These are phyloP conservation scores for Salix dunnii DNA, from an alignment of 345 rosid genomes.

Conservation along the genomic window DNA sequence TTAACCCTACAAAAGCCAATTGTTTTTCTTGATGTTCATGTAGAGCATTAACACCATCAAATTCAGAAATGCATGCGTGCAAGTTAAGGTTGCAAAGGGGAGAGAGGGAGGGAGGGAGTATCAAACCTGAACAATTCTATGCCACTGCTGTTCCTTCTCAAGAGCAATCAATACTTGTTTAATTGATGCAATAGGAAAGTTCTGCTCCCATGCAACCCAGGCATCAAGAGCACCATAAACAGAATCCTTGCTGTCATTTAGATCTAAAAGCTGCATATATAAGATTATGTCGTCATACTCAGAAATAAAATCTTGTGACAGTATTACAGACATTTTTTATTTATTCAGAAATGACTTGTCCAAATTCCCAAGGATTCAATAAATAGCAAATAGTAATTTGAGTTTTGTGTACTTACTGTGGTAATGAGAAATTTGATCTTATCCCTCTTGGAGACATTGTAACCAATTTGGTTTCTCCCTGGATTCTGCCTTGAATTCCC, in stretches of 20 bases:
- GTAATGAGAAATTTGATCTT: constrained; percentile 59
- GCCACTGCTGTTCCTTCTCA: constrained; percentile 89
- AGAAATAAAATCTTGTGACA: not conserved
- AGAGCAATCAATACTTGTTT: constrained; percentile 63
- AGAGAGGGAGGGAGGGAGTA: not conserved
- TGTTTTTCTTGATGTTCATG: not conserved
- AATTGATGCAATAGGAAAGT: constrained; percentile 72
- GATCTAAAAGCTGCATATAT: constrained; percentile 59
- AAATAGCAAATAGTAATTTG: not conserved
- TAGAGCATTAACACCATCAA: not conserved
- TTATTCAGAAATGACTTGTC: not conserved
- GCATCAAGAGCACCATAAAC: constrained; percentile 91
- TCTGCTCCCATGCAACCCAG: constrained; percentile 95
- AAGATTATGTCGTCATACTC: not conserved
- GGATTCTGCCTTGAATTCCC: constrained; percentile 23
- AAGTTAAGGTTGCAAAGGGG: not conserved
- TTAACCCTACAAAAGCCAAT: not conserved
- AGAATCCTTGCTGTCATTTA: constrained; percentile 73
- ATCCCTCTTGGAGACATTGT: constrained; percentile 69
- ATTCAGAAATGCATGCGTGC: not conserved
- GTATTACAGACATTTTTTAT: not conserved
- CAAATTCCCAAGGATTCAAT: not conserved
- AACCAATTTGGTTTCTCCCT: constrained; percentile 44
- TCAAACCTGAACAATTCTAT: constrained; percentile 72
- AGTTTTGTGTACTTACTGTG: constrained; percentile 46